Evolutionary conservation across 225 moss, liverwort and hornwort species (phyloP).

Genomic region (Marchantia paleacea): DNA sequence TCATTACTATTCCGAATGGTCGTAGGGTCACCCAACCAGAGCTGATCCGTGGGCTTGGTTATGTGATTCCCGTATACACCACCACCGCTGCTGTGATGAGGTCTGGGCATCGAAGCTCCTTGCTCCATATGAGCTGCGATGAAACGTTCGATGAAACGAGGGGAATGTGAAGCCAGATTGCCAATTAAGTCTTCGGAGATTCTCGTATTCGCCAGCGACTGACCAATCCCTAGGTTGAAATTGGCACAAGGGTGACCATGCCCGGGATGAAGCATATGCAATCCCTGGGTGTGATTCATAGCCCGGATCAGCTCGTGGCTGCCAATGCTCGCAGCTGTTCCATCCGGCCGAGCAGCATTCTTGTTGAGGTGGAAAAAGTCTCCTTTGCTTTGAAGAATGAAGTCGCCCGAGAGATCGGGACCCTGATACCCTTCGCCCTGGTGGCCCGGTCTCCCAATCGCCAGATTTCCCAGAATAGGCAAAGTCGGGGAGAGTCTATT

Average conservation of each 20-base stretch:
- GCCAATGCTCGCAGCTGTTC: constrained; percentile 23
- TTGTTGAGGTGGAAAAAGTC: constrained; percentile 40
- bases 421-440: constrained; percentile 33
- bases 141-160: constrained; percentile 42
- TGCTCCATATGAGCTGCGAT: constrained; percentile 48
- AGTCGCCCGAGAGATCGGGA: constrained; percentile 36
- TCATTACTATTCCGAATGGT: constrained; percentile 25
- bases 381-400: constrained; percentile 36
- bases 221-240: constrained; percentile 46
- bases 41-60: constrained; percentile 36
- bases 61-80: constrained; percentile 23
- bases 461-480: constrained; percentile 31
- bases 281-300: constrained; percentile 33
- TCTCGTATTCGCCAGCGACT: constrained; percentile 26
- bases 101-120: constrained; percentile 44
- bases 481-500: constrained; percentile 38
- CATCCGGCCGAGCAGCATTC: constrained; percentile 36
- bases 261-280: constrained; percentile 33
- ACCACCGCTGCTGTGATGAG: constrained; percentile 10
- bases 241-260: constrained; percentile 27
- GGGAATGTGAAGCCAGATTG: constrained; percentile 40
- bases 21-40: constrained; percentile 33
- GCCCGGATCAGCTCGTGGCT: constrained; percentile 39
- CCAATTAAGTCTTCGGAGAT: constrained; percentile 38
- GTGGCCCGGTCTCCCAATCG: constrained; percentile 27